phyloP scores from a whole-genome alignment of 306 rosid species.

The Echinosophora koreensis region DNA sequence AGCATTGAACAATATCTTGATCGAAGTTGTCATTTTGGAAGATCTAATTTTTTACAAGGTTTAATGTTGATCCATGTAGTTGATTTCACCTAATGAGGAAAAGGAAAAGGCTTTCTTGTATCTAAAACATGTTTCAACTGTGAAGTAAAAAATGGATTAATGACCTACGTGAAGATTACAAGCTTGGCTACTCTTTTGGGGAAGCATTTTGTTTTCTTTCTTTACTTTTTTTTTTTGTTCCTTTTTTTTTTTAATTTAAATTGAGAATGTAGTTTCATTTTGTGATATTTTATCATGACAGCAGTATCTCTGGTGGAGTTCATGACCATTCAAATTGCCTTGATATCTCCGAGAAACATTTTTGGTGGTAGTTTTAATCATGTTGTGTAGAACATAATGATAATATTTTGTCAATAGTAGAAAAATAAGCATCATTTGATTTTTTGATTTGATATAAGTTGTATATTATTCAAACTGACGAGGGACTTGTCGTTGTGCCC shows the following conservation, averaged over 20 bases:
- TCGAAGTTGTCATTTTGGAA: too few relatives aligned
- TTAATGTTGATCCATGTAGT: too few relatives aligned
- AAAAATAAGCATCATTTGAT: not conserved
- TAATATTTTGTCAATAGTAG: conserved; percentile 34
- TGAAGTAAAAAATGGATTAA: conserved; percentile 13
- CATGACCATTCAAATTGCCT: conserved; percentile 53
- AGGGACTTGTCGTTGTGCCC: not conserved
- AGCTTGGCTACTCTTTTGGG: conserved; percentile 22
- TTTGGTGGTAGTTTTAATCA: too few relatives aligned
- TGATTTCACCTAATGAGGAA: too few relatives aligned
- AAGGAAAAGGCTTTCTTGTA: not conserved
- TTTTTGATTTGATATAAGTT: conserved; percentile 4
- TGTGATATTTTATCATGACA: conserved; percentile 51
- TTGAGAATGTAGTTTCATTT: conserved; percentile 21
- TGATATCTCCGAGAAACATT: conserved; percentile 49
- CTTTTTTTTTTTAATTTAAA: conserved; percentile 27
- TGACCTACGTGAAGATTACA: conserved; percentile 1
- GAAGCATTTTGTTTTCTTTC: not conserved
- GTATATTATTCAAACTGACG: conserved; percentile 26
- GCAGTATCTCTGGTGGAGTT: conserved; percentile 50
- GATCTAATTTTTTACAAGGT: too few relatives aligned
- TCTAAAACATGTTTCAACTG: conserved; percentile 17
- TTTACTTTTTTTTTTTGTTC: not conserved
- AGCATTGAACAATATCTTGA: too few relatives aligned
- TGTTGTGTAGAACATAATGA: too few relatives aligned